These are phyloP conservation scores for Aspergillus baeticus DNA, from an alignment of 495 filamentous ascomycete genomes.

Conservation along the genomic window DNA sequence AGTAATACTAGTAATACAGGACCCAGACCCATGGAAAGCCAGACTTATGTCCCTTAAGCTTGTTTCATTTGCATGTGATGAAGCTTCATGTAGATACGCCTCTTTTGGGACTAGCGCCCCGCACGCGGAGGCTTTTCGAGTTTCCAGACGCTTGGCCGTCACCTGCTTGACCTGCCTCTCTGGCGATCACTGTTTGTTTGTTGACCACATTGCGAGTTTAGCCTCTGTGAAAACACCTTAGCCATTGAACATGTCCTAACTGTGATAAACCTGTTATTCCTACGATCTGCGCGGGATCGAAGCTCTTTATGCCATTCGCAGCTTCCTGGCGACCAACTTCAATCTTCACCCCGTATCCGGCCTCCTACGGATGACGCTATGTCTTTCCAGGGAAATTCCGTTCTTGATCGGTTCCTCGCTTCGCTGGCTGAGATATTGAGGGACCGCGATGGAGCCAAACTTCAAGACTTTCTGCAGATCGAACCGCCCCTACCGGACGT, in stretches of 20 bases:
- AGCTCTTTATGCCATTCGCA: conserved; percentile 1
- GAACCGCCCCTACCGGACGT: conserved; percentile 64
- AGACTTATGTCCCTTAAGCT: no score
- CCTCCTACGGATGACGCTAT: conserved; percentile 20
- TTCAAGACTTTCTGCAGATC: conserved; percentile 59
- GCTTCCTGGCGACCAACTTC: not conserved
- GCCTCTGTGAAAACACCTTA: not conserved
- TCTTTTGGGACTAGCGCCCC: conserved; percentile 6
- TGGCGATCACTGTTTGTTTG: not conserved
- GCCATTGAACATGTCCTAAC: not conserved
- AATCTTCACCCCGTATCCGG: not conserved
- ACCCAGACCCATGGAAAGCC: no score
- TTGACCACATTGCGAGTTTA: no score
- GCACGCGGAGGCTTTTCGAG: conserved; percentile 1
- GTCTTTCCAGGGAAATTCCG: conserved; percentile 34
- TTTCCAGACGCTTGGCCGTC: not conserved
- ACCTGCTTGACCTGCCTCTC: not conserved
- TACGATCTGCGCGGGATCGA: not conserved
- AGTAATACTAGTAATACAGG: no score
- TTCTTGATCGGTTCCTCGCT: conserved; percentile 56
- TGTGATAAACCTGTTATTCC: not conserved
- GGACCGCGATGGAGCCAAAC: conserved; percentile 50
- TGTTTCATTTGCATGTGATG: not conserved
- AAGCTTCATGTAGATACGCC: not conserved
- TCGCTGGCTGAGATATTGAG: conserved; percentile 53